phyloP scores from a whole-genome alignment of 805 yeast genomes.

The Kluyveromyces nonfermentans region DNA sequence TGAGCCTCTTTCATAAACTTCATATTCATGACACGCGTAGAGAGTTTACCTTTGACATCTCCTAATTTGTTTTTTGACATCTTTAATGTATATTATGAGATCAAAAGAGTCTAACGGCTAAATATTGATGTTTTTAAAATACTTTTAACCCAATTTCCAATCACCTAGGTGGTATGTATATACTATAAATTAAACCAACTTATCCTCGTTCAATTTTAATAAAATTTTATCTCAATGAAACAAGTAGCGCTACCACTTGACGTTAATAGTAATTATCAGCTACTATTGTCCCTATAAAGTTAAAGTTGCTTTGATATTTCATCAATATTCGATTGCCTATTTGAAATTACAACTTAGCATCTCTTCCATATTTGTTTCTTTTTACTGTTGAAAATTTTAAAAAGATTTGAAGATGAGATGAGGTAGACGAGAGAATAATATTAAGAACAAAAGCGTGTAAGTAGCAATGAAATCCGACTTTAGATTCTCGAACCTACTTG shows the following conservation, averaged over 20 bases:
- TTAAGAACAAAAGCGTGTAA: not conserved
- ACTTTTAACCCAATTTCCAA: not conserved
- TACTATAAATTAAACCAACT: no score
- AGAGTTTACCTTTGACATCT: slow-evolving; percentile 32
- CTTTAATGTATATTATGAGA: not conserved
- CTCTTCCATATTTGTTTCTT: not conserved
- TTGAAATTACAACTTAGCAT: not conserved
- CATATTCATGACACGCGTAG: slow-evolving; percentile 76
- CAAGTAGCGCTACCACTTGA: no score
- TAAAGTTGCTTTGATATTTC: not conserved
- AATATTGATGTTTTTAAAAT: not conserved
- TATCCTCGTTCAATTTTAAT: not conserved
- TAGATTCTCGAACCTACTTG: slow-evolving; percentile 77
- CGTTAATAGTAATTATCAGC: no score
- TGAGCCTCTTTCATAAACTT: slow-evolving; percentile 53
- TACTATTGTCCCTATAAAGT: not conserved
- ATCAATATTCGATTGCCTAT: not conserved
- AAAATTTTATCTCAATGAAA: no score
- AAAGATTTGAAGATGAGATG: slow-evolving; percentile 13
- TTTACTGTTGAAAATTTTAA: slow-evolving; percentile 8
- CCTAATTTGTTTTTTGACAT: not conserved
- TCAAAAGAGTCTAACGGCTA: not conserved
- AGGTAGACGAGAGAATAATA: not conserved
- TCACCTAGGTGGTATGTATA: no score
- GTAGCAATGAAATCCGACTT: slow-evolving; percentile 76